phyloP scores from a whole-genome alignment of 371 early-diverging fungal species.

The Quaeritorhiza haematococci region DNA sequence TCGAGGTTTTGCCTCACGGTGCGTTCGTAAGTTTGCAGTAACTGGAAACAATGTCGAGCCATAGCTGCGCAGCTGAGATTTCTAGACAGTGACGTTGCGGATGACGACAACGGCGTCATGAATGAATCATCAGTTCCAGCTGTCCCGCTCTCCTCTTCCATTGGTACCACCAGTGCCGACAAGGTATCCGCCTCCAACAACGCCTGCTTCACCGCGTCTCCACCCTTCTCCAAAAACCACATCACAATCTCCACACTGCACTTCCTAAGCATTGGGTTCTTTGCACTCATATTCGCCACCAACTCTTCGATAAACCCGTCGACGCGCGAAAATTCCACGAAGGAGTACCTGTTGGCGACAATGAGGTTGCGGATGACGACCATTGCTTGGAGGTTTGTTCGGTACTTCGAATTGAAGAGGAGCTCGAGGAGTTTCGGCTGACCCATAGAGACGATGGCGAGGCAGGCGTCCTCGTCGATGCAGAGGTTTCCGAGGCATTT shows the following conservation, averaged over 20 bases:
- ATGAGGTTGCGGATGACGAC: constrained; percentile 21
- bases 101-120: too few species aligned
- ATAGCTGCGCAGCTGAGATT: constrained; percentile 3
- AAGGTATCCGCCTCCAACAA: constrained; percentile 16
- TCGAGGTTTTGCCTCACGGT: background rate
- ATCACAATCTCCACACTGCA: constrained; percentile 24
- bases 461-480: constrained; percentile 27
- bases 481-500: constrained; percentile 25
- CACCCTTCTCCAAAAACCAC: constrained; percentile 1
- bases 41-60: constrained; percentile 12
- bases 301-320: constrained; percentile 3
- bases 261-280: constrained; percentile 14
- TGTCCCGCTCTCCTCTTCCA: constrained; percentile 5
- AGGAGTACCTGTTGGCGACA: constrained; percentile 15
- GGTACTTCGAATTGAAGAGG: constrained; percentile 4
- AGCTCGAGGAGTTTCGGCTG: constrained; percentile 7
- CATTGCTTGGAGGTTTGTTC: background rate
- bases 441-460: constrained; percentile 9
- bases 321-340: background rate
- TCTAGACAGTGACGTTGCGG: too few species aligned
- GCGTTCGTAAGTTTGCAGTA: constrained; percentile 5
- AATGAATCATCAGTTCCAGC: too few species aligned
- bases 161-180: constrained; percentile 19
- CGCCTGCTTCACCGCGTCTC: background rate
- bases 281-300: constrained; percentile 20